Evolutionary conservation across 1,139 yeast genomes (phyloP).

Genomic region (Saccharomyces hybrid): DNA sequence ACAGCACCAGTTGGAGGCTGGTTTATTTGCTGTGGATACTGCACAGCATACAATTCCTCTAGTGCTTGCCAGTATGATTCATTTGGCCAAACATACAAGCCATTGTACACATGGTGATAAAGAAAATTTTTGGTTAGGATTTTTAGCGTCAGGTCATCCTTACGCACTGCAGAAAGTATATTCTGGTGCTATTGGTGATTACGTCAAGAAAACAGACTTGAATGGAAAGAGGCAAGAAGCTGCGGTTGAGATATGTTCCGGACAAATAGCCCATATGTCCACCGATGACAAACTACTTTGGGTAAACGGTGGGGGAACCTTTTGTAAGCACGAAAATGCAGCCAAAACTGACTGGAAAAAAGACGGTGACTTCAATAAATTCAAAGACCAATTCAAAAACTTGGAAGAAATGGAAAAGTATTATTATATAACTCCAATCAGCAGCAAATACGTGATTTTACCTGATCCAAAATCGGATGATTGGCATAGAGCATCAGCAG

Average conservation of each 20-base stretch:
- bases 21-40: slow-evolving; percentile 40
- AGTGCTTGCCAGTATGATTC: slow-evolving; percentile 33
- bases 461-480: not conserved
- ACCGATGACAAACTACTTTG: slow-evolving; percentile 3
- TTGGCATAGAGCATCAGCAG: not conserved
- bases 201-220: not conserved
- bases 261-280: slow-evolving; percentile 1
- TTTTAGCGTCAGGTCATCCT: slow-evolving; percentile 35
- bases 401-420: not conserved
- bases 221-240: not conserved
- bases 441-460: not conserved
- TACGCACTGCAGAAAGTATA: not conserved
- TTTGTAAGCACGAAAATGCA: slow-evolving; percentile 5
- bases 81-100: slow-evolving; percentile 34
- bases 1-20: slow-evolving; percentile 43
- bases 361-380: not conserved
- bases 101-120: slow-evolving; percentile 47
- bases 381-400: not conserved
- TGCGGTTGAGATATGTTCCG: not conserved
- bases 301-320: slow-evolving; percentile 8
- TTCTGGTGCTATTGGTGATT: not conserved
- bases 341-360: not conserved
- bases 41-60: slow-evolving; percentile 36
- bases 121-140: slow-evolving; percentile 54
- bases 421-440: not conserved